A percentile compares a stretch with the other conserved stretches of the same genome.
phyloP scores from a whole-genome alignment of 2,329 filamentous ascomycete genomes.

The Epichloe sibirici region DNA sequence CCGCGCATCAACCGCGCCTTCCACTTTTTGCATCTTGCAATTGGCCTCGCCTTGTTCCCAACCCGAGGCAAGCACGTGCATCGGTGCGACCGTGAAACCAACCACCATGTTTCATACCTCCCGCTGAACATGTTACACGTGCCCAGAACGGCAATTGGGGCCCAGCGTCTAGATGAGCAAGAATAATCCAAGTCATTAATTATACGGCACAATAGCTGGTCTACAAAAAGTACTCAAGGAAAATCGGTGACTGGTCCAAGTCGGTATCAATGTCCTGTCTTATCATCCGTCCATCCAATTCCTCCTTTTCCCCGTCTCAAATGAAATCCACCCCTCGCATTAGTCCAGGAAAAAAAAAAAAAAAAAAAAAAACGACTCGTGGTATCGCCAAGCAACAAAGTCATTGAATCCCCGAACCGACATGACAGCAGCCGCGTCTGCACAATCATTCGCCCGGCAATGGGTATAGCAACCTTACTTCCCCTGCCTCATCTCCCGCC shows the following conservation, averaged over 20 bases:
- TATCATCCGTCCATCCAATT: neutral
- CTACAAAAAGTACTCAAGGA: neutral
- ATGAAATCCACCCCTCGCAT: neutral
- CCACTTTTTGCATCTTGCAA: no score
- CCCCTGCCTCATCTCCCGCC: neutral
- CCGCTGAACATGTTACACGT: no score
- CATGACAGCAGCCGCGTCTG: neutral
- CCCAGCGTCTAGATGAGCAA: no score
- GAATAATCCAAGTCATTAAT: neutral
- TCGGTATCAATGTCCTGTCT: neutral
- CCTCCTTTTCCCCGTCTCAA: neutral
- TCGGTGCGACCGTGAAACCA: neutral
- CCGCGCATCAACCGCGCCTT: no score
- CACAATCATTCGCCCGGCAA: constrained; percentile 1
- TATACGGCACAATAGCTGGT: neutral
- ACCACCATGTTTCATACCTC: neutral
- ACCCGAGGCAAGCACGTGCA: neutral
- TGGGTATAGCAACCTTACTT: constrained; percentile 10
- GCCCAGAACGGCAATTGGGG: no score
- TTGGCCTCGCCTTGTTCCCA: neutral
- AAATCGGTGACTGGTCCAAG: neutral
- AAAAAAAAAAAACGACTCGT: neutral
- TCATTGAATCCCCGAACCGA: neutral
- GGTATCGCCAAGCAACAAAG: constrained; percentile 3
- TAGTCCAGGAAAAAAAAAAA: neutral